Base-by-base conservation (phyloP, 345 rosid genomes). In the Euphorbia tirucalli region DNA sequence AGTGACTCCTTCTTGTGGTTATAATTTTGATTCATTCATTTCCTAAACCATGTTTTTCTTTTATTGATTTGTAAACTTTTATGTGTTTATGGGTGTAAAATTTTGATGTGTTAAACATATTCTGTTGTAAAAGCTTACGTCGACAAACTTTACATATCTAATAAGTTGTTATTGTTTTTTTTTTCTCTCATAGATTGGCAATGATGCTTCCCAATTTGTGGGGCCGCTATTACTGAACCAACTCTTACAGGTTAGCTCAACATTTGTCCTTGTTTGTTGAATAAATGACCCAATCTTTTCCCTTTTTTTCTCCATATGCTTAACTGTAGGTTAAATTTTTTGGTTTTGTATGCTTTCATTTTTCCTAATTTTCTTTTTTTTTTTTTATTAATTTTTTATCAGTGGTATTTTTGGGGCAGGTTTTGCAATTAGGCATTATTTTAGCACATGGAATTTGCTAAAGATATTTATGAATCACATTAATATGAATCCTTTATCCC, bases 191-290 rank as follows among this genome's bases (percentile, higher is more conserved):
- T 69, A 95, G 99, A 89, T 95, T 79, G 91, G 91, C 76, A 95
- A 95, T 76, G 99, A 95, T 79, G 75, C 84, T 77, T 90, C 99
- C 37, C 99, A 95, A 70, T 95, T 95, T 79, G 93, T 90, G 72
- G 99, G 99, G 71, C 99, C 99, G 13, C 93, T 95, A 50, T 63
- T 95, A 48, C 66, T 95, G 81, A 92, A 90, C 82, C 84, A 81
- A 77, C 93, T 95, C 71, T 80, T 95, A 71, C 84, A 90, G 98
- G 99, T 95, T 64, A 78, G 80, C 74, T 75, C 21, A 62, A 70
- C 52, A 50, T 77, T 31, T 70, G 0, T 66, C 44, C 68, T 15
- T 58, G 66, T 54, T 68, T 70, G 24, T 21, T 69, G 28, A 52
- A 56, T 66, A 46, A 41, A 62, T 67, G 61, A 39, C 56, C 22